A percentile compares a stretch with the other conserved stretches of the same genome.
Evolutionary conservation across 306 rosid genomes (phyloP).

Genomic region (Lupinus albus): DNA sequence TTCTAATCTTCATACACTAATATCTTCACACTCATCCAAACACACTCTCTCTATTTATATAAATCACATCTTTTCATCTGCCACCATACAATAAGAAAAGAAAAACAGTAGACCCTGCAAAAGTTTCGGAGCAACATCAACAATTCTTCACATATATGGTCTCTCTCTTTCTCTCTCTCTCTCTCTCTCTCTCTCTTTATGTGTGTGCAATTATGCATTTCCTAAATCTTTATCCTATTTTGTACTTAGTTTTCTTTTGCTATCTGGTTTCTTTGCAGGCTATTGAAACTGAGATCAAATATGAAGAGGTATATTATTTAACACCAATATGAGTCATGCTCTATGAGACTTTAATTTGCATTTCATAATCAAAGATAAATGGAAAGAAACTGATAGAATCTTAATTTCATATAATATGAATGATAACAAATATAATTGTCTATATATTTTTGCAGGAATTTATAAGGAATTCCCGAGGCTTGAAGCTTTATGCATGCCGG

Average conservation of each 20-base stretch:
- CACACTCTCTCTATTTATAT: neutral
- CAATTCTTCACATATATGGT: constrained; percentile 35
- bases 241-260: neutral
- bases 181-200: neutral
- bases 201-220: neutral
- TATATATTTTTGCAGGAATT: constrained; percentile 49
- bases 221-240: neutral
- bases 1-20: constrained; percentile 17
- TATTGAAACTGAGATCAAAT: constrained; percentile 40
- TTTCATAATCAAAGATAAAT: neutral
- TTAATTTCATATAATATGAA: too few species aligned
- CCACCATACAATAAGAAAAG: too few species aligned
- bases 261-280: constrained; percentile 51
- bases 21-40: too few species aligned
- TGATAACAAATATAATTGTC: too few species aligned
- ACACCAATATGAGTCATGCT: neutral
- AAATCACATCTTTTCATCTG: neutral
- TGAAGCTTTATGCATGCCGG: constrained; percentile 63
- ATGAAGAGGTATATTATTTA: constrained; percentile 59
- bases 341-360: neutral
- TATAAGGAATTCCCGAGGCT: constrained; percentile 56
- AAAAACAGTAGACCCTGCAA: neutral
- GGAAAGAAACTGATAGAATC: neutral
- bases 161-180: constrained; percentile 25
- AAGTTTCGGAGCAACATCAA: neutral